Evolutionary conservation across 2,329 filamentous ascomycete species (phyloP).

Genomic region (Grosmannia penicillata): DNA sequence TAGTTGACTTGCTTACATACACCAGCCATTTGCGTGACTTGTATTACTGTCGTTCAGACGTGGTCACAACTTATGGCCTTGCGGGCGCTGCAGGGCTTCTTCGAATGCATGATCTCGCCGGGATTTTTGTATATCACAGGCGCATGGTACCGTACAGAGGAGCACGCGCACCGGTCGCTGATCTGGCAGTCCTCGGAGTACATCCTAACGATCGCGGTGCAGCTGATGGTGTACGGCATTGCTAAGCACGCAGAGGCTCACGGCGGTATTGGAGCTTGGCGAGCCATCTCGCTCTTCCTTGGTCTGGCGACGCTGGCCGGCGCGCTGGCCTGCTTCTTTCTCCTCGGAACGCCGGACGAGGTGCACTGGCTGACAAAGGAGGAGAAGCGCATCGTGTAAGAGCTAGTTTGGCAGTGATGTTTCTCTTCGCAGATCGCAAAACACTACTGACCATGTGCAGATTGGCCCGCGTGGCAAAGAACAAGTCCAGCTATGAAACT

Average conservation of each 20-base stretch:
- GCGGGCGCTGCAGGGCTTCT: slow-evolving; percentile 21
- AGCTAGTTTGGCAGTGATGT: background rate
- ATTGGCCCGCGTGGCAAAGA: background rate
- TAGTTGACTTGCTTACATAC: too few relatives aligned
- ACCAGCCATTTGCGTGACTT: slow-evolving; percentile 16
- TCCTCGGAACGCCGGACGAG: slow-evolving; percentile 22
- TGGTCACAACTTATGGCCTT: slow-evolving; percentile 21
- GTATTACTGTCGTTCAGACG: slow-evolving; percentile 21
- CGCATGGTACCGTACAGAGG: slow-evolving; percentile 22
- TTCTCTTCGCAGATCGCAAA: too few relatives aligned
- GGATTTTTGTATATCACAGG: slow-evolving; percentile 23
- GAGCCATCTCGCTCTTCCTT: slow-evolving; percentile 20
- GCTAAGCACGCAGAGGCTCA: slow-evolving; percentile 7
- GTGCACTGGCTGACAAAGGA: slow-evolving; percentile 20
- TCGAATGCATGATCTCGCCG: slow-evolving; percentile 23
- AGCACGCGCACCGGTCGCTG: slow-evolving; percentile 20
- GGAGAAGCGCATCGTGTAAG: slow-evolving; percentile 19
- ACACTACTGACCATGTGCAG: background rate
- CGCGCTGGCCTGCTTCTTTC: slow-evolving; percentile 16
- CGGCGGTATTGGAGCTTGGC: slow-evolving; percentile 3
- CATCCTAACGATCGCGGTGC: slow-evolving; percentile 20
- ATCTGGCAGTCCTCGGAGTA: slow-evolving; percentile 23
- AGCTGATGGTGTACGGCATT: slow-evolving; percentile 21
- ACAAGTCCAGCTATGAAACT: background rate
- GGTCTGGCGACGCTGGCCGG: slow-evolving; percentile 18